A percentile compares a stretch with the other conserved stretches of the same genome.
Evolutionary conservation across 345 rosid genomes (phyloP).

Genomic region (Salix purpurea): DNA sequence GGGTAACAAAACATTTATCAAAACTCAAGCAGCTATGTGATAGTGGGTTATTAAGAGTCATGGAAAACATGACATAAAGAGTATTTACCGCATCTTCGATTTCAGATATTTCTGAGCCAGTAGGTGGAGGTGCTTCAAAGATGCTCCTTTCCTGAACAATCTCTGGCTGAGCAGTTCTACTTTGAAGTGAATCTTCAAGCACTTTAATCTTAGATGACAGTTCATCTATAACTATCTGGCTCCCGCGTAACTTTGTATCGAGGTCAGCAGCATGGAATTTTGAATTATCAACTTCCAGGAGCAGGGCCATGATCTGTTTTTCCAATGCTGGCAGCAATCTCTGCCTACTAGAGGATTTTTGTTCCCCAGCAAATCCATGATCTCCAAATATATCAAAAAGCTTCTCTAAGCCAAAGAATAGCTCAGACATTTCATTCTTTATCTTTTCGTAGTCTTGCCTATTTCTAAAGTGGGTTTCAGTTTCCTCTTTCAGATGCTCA

Average conservation of each 20-base stretch:
- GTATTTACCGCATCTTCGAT: constrained; percentile 64
- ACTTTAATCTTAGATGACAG: constrained; percentile 52
- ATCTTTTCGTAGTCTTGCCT: constrained; percentile 42
- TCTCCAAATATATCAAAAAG: constrained; percentile 42
- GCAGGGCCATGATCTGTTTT: constrained; percentile 44
- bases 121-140: constrained; percentile 58
- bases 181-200: constrained; percentile 56
- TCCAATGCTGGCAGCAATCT: constrained; percentile 50
- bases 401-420: constrained; percentile 52
- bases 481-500: constrained; percentile 52
- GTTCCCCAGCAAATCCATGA: constrained; percentile 36
- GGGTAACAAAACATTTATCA: neutral
- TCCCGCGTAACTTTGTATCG: constrained; percentile 49
- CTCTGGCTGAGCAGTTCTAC: constrained; percentile 48
- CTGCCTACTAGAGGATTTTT: constrained; percentile 31
- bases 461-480: constrained; percentile 27
- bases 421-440: constrained; percentile 48
- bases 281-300: constrained; percentile 55
- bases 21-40: neutral
- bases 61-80: constrained; percentile 3
- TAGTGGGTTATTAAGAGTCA: neutral
- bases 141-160: constrained; percentile 64
- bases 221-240: constrained; percentile 63
- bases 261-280: constrained; percentile 60
- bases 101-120: constrained; percentile 82